Evolutionary conservation across 164 flowering plant species (phyloP), one percentile per base, ranked within the genome.

Genomic region (Stephania yunnanensis): DNA sequence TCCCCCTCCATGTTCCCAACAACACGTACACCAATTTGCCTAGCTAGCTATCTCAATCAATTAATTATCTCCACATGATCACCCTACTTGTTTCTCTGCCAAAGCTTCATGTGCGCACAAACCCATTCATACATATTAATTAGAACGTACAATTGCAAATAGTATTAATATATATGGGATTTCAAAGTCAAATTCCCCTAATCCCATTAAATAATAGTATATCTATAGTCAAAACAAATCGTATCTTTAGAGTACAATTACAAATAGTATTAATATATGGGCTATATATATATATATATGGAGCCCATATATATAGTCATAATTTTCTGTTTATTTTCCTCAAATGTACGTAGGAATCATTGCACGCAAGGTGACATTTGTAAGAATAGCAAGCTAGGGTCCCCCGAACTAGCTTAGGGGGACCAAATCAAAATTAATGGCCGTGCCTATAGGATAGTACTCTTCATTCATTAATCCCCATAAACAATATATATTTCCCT

Each of bases 11-110:
- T 72, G 82, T 83, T 82, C 71, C 76, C 22, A 78, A 74, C 48
- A 55, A 64, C 46, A 70, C 79, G 25, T 25, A 55, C 64, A 52
- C 75, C 71, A 75, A 66, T 68, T 65, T 73, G 74, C 74, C 15
- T 15, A 69, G 17, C 58, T 72, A 25, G 25, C 71, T 71, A 46
- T 71, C 55, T 50, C 55, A 50, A 77, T 74, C 71, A 36, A 36
- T 36, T 36, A 36, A 36, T 4, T 36, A 36, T 36, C 42, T 36
- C 65, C 83, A 75, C 76, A 78, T 78, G 78, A 75, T 25, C 76
- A 75, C 76, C 83, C 81, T 70, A 71, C 58, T 75, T 74, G 42
- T 55, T 74, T 74, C 75, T 81, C 82, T 68, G 71, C 84, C 84
- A 79, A 65, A 75, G 63, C 82, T 50, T n/a, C 42, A 30, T 78